Conservation (phyloP, 768 basidiomycete species). For the Serendipita sp. region DNA sequence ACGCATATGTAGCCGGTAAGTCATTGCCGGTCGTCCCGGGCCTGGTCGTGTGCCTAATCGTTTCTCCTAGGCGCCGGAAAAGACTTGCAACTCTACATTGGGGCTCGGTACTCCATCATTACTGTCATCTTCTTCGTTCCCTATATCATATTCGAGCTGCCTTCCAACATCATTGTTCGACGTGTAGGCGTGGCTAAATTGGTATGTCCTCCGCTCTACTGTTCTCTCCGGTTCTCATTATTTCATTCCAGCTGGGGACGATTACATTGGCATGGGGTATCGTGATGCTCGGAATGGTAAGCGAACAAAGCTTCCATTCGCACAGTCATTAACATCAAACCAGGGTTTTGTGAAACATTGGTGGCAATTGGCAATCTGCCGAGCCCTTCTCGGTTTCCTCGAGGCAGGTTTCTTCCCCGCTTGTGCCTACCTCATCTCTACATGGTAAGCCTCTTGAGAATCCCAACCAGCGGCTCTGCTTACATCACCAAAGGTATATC, state of each 20-base stretch:
- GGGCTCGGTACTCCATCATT: constrained; percentile 17
- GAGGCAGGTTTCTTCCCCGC: constrained; percentile 19
- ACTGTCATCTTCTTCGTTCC: constrained; percentile 19
- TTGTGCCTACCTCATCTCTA: constrained; percentile 13
- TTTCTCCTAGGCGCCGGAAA: background rate
- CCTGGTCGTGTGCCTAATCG: background rate
- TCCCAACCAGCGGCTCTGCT: background rate
- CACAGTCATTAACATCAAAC: background rate
- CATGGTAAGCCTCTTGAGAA: background rate
- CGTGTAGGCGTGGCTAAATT: constrained; percentile 11
- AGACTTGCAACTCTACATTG: constrained; percentile 12
- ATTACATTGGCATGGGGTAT: constrained; percentile 16
- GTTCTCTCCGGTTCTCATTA: background rate
- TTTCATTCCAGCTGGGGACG: constrained; percentile 13
- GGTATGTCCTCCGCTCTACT: background rate
- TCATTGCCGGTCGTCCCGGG: background rate
- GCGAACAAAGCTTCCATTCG: background rate
- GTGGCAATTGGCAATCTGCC: constrained; percentile 16
- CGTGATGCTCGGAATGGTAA: constrained; percentile 15
- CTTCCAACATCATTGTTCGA: constrained; percentile 17
- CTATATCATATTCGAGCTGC: constrained; percentile 16
- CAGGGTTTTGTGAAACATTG: constrained; percentile 17
- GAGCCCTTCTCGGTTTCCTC: constrained; percentile 17
- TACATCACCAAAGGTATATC: constrained; percentile 14
- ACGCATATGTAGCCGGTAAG: constrained; percentile 1